phyloP scores from a whole-genome alignment of 495 filamentous ascomycete species.

The Astrothelium subdiscretum region DNA sequence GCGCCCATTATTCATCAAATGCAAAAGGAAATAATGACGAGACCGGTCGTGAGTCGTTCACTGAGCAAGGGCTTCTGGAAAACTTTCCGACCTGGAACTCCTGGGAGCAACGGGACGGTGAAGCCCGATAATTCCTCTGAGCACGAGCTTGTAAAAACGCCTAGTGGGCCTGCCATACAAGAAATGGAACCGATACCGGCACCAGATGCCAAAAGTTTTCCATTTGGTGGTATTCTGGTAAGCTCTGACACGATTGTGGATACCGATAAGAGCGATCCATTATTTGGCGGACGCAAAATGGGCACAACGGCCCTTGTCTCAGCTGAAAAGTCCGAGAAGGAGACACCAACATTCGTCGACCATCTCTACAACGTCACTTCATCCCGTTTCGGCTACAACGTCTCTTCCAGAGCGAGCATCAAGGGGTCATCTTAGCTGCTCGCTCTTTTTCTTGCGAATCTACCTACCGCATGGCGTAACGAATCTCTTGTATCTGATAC shows the following conservation, averaged over 20 bases:
- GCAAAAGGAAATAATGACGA: slow-evolving; percentile 23
- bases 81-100: background rate
- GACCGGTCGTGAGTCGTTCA: slow-evolving; percentile 9
- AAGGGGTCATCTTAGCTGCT: no score
- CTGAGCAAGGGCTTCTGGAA: background rate
- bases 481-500: background rate
- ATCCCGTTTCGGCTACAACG: slow-evolving; percentile 3
- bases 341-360: slow-evolving; percentile 26
- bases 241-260: slow-evolving; percentile 19
- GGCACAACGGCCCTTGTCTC: slow-evolving; percentile 11
- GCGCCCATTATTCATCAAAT: slow-evolving; percentile 22
- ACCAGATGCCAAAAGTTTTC: background rate
- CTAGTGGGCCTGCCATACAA: background rate
- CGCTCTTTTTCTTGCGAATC: no score
- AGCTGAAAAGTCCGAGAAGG: slow-evolving; percentile 16
- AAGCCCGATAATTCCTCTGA: slow-evolving; percentile 2
- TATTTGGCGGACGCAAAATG: slow-evolving; percentile 17
- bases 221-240: slow-evolving; percentile 18
- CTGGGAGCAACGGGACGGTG: background rate
- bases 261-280: slow-evolving; percentile 14
- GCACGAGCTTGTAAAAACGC: background rate
- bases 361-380: slow-evolving; percentile 22
- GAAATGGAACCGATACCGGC: background rate
- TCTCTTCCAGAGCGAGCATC: background rate
- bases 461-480: background rate